Evolutionary conservation across 2,329 filamentous ascomycete species (phyloP).

Genomic region (Aureobasidium pullulans): DNA sequence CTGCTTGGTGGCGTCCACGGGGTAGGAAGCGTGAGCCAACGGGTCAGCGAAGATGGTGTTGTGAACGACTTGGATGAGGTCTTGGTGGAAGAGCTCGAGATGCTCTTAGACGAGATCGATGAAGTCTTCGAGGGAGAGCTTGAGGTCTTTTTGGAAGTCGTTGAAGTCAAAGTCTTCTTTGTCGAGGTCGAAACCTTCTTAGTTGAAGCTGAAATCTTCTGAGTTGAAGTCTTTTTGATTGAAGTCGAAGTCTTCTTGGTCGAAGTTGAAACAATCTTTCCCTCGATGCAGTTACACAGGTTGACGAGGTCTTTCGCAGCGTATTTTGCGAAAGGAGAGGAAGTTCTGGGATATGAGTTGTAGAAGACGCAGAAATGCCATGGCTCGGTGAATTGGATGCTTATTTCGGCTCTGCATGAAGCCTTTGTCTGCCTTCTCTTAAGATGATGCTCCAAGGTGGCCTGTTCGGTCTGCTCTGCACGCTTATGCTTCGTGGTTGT

Average conservation of each 20-base stretch:
- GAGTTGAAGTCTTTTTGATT: not conserved
- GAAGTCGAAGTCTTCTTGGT: not conserved
- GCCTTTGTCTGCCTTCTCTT: too few relatives aligned
- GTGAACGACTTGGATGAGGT: not conserved
- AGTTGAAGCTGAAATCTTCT: too few relatives aligned
- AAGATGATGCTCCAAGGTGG: too few relatives aligned
- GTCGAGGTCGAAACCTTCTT: not conserved
- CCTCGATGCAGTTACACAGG: not conserved
- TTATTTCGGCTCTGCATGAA: not conserved
- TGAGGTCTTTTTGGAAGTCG: not conserved
- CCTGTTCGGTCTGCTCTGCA: too few relatives aligned
- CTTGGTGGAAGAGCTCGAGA: not conserved
- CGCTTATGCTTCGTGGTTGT: too few relatives aligned
- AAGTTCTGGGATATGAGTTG: not conserved
- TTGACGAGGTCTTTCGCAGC: not conserved
- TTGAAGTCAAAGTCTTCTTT: not conserved
- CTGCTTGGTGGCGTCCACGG: not conserved
- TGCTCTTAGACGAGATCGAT: not conserved
- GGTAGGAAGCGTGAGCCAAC: not conserved
- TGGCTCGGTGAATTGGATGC: not conserved
- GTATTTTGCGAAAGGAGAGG: not conserved
- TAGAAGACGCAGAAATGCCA: not conserved
- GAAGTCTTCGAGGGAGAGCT: not conserved
- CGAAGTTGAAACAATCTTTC: not conserved
- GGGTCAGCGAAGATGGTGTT: not conserved